Evolutionary conservation across 2,329 filamentous ascomycete species (phyloP).

Genomic region (Helotiales sp.): DNA sequence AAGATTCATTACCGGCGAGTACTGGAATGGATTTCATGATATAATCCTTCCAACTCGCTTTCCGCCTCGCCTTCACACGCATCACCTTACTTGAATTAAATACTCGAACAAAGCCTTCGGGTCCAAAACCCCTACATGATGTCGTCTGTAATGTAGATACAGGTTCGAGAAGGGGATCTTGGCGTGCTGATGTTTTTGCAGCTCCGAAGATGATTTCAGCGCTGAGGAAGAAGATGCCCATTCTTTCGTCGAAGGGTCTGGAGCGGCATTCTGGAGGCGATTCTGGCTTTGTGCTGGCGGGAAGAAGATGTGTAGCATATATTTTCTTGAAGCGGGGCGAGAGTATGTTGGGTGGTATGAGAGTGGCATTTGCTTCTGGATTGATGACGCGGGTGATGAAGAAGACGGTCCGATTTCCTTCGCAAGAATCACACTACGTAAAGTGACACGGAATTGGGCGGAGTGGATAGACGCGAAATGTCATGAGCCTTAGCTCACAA

Average conservation of each 20-base stretch:
- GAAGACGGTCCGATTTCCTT: too few species aligned
- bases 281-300: not conserved
- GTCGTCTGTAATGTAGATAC: conserved; percentile 54
- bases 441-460: too few species aligned
- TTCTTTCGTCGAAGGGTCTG: not conserved
- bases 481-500: not conserved
- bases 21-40: not conserved
- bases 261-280: conserved; percentile 5
- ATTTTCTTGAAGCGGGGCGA: conserved; percentile 21
- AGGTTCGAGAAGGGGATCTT: conserved; percentile 63
- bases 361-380: conserved; percentile 13
- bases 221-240: conserved; percentile 7
- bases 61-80: not conserved
- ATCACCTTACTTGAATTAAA: conserved; percentile 45
- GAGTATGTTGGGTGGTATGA: conserved; percentile 19
- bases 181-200: conserved; percentile 50
- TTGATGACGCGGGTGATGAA: too few species aligned
- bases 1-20: not conserved
- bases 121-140: conserved; percentile 49
- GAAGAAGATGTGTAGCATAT: conserved; percentile 21
- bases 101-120: conserved; percentile 56
- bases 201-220: not conserved
- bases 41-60: not conserved
- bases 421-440: too few species aligned
- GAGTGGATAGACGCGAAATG: too few species aligned